These are phyloP conservation scores for Raffaelea albimanens DNA, from an alignment of 2,329 filamentous ascomycete genomes.

Conservation along the genomic window DNA sequence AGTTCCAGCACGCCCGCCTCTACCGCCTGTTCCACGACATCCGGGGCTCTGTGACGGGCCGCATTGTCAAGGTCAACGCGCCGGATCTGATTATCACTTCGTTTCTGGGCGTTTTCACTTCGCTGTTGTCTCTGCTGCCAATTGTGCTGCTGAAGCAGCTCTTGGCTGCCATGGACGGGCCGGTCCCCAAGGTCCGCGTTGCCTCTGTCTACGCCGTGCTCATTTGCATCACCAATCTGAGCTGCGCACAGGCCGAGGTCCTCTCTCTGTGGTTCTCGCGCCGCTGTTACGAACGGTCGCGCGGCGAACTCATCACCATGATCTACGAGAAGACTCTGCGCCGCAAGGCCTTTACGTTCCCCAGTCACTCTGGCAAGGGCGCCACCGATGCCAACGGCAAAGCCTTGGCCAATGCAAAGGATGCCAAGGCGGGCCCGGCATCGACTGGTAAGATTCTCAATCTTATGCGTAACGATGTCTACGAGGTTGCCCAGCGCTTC, in stretches of 20 bases:
- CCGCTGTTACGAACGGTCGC: conserved; percentile 71
- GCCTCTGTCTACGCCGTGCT: conserved; percentile 58
- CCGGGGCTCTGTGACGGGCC: conserved; percentile 59
- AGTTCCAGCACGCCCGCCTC: conserved; percentile 71
- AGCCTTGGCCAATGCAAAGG: conserved; percentile 7
- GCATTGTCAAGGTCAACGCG: conserved; percentile 67
- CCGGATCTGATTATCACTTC: conserved; percentile 66
- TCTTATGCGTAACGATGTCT: conserved; percentile 72
- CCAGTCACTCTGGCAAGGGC: conserved; percentile 20
- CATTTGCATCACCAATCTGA: conserved; percentile 49
- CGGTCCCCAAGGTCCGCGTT: conserved; percentile 36
- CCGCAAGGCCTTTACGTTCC: conserved; percentile 62
- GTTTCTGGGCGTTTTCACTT: conserved; percentile 53
- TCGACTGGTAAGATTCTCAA: conserved; percentile 89
- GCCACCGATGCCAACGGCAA: too few species aligned
- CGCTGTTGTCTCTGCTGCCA: conserved; percentile 42
- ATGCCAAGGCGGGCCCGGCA: conserved; percentile 35
- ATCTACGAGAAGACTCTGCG: conserved; percentile 43
- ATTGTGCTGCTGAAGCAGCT: conserved; percentile 66
- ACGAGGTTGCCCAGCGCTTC: conserved; percentile 73
- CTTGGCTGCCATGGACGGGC: conserved; percentile 54
- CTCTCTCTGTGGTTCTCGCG: conserved; percentile 75
- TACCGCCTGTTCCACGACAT: conserved; percentile 68
- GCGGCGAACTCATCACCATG: conserved; percentile 73
- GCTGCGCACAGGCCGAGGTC: conserved; percentile 55